Evolutionary conservation across 352 stramenopile genomes (phyloP), one percentile per base, ranked within the genome.

Genomic region (Globisporangium iwayamae): DNA sequence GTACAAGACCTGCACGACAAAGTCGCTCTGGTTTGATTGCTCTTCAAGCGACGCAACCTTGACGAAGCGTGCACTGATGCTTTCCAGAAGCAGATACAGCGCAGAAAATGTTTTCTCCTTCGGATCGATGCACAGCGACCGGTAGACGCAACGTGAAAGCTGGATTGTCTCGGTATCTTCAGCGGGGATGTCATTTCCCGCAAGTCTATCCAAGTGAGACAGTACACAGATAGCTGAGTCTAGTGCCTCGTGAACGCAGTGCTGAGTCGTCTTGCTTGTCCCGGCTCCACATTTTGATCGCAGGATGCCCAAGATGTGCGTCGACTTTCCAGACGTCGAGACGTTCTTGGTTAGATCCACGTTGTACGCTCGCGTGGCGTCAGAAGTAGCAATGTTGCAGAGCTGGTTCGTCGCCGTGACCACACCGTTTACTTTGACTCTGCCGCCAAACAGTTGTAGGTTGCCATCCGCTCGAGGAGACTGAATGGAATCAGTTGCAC

Each of bases 121-220:
- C 0, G 84, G 81, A 55, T 96, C 85, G 60, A 96, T 86, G 67
- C 87, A 96, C 10, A 96, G 59, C 5, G 82, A 87, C 14, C 84
- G 73, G 64, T 96, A 91, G 3, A 67, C 69, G 48, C 87, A 94
- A 22, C 85, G 71, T 22, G 87, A 96, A 3, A 92, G 63, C 60
- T 96, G 87, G 30, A 96, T 80, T 13, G 85, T 83, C 38, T 94
- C 85, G 2, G 65, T 70, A 36, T 96, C 87, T 65, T 93, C 83
- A 18, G 60, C 60, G n/a, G 84, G 85, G 30, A 90, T 78, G 45
- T 93, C 81, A 39, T 83, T 90, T 22, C 85, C 85, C 55, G 82
- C 76, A 4, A 96, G 75, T 13, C 87, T 75, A 62, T 96, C 85
- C 20, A 96, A 60, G 59, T 96, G 85, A 30, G 85, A 78, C 4